These are phyloP conservation scores for Scleromitrula shiraiana DNA, from an alignment of 2,329 filamentous ascomycete species.

Conservation along the genomic window DNA sequence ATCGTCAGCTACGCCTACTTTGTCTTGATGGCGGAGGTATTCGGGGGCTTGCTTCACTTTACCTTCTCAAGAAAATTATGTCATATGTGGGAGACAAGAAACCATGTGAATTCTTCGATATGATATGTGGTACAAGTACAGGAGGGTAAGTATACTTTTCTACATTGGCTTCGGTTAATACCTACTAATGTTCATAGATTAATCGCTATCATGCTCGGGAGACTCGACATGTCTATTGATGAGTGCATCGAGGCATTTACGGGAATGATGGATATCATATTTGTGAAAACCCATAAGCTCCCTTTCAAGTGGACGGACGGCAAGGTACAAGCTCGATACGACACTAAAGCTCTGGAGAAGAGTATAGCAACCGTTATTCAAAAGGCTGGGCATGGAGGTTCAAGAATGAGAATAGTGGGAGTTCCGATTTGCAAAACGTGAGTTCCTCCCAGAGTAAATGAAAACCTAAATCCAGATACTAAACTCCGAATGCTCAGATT, in stretches of 20 bases:
- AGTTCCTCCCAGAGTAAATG: not conserved
- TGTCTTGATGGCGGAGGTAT: slow-evolving; percentile 30
- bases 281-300: not conserved
- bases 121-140: slow-evolving; percentile 32
- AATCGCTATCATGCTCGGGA: not conserved
- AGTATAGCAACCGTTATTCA: not conserved
- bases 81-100: slow-evolving; percentile 16
- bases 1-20: not conserved
- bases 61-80: slow-evolving; percentile 31
- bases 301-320: not conserved
- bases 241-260: not conserved
- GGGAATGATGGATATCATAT: not conserved
- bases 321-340: not conserved
- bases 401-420: not conserved
- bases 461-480: not conserved
- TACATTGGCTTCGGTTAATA: not conserved
- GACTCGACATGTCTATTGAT: not conserved
- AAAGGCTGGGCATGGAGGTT: not conserved
- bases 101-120: slow-evolving; percentile 26
- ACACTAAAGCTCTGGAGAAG: not conserved
- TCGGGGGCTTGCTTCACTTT: slow-evolving; percentile 29
- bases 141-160: not conserved
- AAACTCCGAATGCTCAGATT: not conserved
- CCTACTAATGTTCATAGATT: not conserved
- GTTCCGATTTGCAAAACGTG: not conserved